Percentiles rank a stretch among this genome's conserved stretches.
Evolutionary conservation across 768 basidiomycete genomes (phyloP).

Genomic region (Xerocomellus intermedius): DNA sequence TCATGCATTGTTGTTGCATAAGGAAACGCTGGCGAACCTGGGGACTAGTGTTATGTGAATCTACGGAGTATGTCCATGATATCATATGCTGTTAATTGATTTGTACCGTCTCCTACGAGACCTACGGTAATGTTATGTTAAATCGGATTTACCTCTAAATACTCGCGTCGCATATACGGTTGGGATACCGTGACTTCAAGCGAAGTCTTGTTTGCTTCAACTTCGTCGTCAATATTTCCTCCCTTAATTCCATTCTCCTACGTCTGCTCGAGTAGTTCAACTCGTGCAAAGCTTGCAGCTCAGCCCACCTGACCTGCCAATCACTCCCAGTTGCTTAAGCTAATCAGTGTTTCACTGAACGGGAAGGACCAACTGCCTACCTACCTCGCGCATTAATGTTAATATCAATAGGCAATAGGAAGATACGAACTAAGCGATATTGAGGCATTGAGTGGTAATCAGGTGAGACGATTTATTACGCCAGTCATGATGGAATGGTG

Average conservation of each 20-base stretch:
- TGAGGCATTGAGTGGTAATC: too few relatives aligned
- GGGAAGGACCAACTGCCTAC: too few relatives aligned
- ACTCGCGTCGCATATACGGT: neutral
- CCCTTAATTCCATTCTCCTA: too few relatives aligned
- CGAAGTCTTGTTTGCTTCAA: neutral
- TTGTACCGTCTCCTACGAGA: conserved; percentile 29
- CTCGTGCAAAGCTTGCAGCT: too few relatives aligned
- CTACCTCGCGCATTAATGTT: too few relatives aligned
- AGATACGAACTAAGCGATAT: too few relatives aligned
- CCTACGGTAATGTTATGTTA: conserved; percentile 30
- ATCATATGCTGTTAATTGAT: conserved; percentile 31
- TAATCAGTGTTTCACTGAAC: too few relatives aligned
- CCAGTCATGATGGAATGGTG: too few relatives aligned
- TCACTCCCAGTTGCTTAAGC: neutral
- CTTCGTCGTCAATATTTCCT: neutral
- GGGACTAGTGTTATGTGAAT: conserved; percentile 11
- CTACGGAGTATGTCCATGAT: conserved; percentile 26
- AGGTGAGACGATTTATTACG: too few relatives aligned
- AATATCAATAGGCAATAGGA: too few relatives aligned
- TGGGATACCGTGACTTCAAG: neutral
- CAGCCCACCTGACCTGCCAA: neutral
- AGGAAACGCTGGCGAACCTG: neutral
- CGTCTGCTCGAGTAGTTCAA: too few relatives aligned
- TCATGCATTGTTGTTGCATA: conserved; percentile 4
- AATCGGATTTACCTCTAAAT: conserved; percentile 9